Percentiles rank a stretch among this genome's conserved stretches.
These are phyloP conservation scores for Euphorbia pulcherrima DNA, from an alignment of 345 rosid genomes.

Conservation along the genomic window DNA sequence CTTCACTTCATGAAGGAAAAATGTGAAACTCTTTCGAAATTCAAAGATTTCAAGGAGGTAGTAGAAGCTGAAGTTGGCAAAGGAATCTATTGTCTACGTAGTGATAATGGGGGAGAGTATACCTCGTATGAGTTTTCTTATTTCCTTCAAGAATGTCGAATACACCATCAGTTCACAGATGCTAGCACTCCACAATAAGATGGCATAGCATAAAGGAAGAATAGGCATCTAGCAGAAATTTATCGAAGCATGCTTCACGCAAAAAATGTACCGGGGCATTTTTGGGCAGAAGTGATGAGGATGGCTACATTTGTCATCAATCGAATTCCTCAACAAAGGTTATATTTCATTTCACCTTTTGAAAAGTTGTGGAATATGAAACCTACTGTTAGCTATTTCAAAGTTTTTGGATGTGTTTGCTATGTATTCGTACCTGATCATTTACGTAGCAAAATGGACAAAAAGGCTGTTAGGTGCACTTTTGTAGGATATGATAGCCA, in stretches of 20 bases:
- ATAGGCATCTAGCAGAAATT: no score
- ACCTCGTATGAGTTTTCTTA: neutral
- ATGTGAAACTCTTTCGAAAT: neutral
- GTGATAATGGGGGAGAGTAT: neutral
- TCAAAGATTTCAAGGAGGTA: neutral
- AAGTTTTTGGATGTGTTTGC: neutral
- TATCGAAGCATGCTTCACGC: no score
- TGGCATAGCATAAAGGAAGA: no score
- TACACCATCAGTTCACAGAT: neutral
- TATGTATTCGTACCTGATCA: constrained; percentile 2
- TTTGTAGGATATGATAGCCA: no score
- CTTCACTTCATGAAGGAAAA: neutral
- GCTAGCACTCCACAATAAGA: neutral
- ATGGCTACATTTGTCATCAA: neutral
- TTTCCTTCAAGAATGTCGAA: neutral
- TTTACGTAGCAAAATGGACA: neutral
- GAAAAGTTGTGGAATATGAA: constrained; percentile 4
- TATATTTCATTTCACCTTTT: constrained; percentile 6
- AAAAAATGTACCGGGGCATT: neutral
- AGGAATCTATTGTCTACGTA: neutral
- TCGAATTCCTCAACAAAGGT: neutral
- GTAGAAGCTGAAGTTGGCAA: neutral
- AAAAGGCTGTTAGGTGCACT: neutral
- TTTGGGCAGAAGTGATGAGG: constrained; percentile 8
- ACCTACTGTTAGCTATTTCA: neutral